Evolutionary conservation across 306 rosid species (phyloP).

Genomic region (Inga leiocalycina): DNA sequence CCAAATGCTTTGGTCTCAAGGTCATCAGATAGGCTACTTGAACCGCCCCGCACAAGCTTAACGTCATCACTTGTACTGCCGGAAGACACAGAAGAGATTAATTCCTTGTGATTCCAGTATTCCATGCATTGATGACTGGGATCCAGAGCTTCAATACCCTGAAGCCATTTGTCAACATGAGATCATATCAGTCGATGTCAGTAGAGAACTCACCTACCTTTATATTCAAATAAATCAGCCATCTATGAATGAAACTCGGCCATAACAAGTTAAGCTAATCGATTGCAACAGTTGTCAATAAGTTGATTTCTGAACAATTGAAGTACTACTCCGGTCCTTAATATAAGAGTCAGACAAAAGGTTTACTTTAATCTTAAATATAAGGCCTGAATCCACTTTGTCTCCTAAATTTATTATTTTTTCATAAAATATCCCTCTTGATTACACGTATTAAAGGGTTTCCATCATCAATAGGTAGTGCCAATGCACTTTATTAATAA

Average conservation of each 20-base stretch:
- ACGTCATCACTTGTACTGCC: slow-evolving; percentile 6
- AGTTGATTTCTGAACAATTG: not conserved
- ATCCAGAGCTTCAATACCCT: slow-evolving; percentile 68
- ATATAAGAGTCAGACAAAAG: too few relatives aligned
- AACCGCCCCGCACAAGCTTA: slow-evolving; percentile 18
- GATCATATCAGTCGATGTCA: not conserved
- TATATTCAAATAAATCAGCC: not conserved
- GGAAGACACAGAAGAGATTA: not conserved
- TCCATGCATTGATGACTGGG: slow-evolving; percentile 55
- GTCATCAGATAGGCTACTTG: slow-evolving; percentile 25
- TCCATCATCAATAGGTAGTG: too few relatives aligned
- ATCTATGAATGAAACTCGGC: not conserved
- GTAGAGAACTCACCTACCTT: not conserved
- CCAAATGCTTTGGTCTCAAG: slow-evolving; percentile 32
- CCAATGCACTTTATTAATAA: too few relatives aligned
- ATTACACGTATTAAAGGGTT: too few relatives aligned
- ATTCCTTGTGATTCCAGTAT: slow-evolving; percentile 55
- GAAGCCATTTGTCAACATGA: not conserved
- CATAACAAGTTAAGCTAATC: not conserved
- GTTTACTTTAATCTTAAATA: too few relatives aligned
- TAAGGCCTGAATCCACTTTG: too few relatives aligned
- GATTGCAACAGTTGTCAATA: not conserved
- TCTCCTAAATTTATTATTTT: too few relatives aligned
- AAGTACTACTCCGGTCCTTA: too few relatives aligned
- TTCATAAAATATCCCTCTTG: too few relatives aligned